Percentiles rank a stretch among this genome's conserved stretches.
phyloP scores from a whole-genome alignment of 2,329 filamentous ascomycete species.

The Talaromyces sp. region DNA sequence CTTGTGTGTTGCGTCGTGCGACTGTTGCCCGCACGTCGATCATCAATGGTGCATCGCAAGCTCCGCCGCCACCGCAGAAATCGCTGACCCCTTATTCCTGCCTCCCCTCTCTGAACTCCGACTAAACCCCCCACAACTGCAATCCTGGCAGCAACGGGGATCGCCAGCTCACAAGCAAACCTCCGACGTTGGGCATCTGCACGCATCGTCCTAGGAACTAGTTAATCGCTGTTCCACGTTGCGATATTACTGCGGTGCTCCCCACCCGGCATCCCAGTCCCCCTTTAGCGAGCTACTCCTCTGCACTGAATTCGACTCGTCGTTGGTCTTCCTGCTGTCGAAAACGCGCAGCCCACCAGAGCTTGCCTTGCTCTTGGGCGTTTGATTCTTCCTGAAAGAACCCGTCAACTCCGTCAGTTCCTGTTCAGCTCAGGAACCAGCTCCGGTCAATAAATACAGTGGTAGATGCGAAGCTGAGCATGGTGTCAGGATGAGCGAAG shows the following conservation, averaged over 20 bases:
- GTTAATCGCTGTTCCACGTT: not conserved
- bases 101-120: not conserved
- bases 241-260: not conserved
- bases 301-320: not conserved
- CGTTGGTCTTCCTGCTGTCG: not conserved
- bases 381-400: not conserved
- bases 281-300: too few species aligned
- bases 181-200: not conserved
- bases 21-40: not conserved
- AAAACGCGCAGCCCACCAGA: not conserved
- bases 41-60: not conserved
- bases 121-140: not conserved
- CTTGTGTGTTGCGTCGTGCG: not conserved
- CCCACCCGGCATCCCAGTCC: not conserved
- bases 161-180: not conserved
- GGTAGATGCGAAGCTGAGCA: slow-evolving; percentile 14
- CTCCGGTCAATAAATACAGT: not conserved
- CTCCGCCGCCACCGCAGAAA: not conserved
- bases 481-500: slow-evolving; percentile 21
- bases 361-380: not conserved
- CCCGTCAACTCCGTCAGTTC: not conserved
- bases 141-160: not conserved
- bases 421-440: not conserved
- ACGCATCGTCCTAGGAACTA: not conserved
- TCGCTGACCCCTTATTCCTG: not conserved